phyloP scores from a whole-genome alignment of 306 rosid species.

The Delonix regia region DNA sequence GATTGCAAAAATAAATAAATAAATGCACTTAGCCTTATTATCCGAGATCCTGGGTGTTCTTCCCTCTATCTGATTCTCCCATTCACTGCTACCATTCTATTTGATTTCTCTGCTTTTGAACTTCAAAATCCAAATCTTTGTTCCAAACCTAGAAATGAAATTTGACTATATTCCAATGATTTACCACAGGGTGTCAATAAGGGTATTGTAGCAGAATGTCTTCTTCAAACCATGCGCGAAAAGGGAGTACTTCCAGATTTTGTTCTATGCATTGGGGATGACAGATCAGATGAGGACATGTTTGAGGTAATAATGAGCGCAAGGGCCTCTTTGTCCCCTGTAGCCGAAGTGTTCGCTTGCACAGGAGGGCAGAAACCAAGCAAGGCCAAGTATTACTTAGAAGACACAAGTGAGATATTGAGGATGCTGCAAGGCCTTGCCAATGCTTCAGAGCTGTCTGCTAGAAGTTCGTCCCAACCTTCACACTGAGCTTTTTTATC shows the following conservation, averaged over 20 bases:
- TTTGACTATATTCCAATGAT: neutral
- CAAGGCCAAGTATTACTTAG: slow-evolving; percentile 50
- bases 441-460: slow-evolving; percentile 54
- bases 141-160: neutral
- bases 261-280: slow-evolving; percentile 88
- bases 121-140: neutral
- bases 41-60: no score
- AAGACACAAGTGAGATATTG: slow-evolving; percentile 58
- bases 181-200: slow-evolving; percentile 75
- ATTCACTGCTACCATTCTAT: neutral
- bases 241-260: slow-evolving; percentile 71
- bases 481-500: slow-evolving; percentile 32
- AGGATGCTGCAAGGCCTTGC: slow-evolving; percentile 72
- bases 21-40: no score
- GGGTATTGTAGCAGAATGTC: slow-evolving; percentile 78
- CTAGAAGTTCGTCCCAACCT: slow-evolving; percentile 32
- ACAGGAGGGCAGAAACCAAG: slow-evolving; percentile 49
- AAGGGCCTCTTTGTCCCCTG: neutral
- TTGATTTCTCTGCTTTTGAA: neutral
- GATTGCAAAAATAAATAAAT: no score
- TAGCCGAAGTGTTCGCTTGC: slow-evolving; percentile 47
- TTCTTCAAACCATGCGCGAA: slow-evolving; percentile 61
- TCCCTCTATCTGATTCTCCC: neutral
- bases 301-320: slow-evolving; percentile 56
- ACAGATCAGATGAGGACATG: slow-evolving; percentile 93